Evolutionary conservation across 345 rosid genomes (phyloP), one percentile per base, ranked within the genome.

Genomic region (Populus nigra): DNA sequence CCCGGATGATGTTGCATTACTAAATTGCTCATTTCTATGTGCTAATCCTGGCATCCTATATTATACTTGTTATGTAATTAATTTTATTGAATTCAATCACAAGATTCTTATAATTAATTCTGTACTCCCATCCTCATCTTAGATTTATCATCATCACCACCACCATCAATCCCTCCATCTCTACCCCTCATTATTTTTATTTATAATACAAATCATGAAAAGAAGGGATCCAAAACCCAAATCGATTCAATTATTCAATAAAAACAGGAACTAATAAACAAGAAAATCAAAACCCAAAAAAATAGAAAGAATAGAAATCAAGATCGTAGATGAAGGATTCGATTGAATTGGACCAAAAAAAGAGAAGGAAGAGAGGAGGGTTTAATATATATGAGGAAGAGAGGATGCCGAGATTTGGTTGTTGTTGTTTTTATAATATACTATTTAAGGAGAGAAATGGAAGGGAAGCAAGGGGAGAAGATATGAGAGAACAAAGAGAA

Each of bases 41-140:
- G 93, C 86, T 85, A 92, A 85, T 88, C 94, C 94, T 35, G 97
- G 96, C 96, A 94, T 94, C 83, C 71, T 84, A 41, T 13, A 41
- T n/a, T 69, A 31, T 69, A 38, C 15, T 62, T 31, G 5, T 74
- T 27, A 18, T 73, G 43, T 22, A 35, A 13, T 41, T 11, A 15
- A n/a, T 22, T 17, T 41, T 63, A 39, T 65, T 41, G 23, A 59
- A 59, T 59, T 59, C 16, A 59, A 23, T 59, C 8, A 59, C n/a
- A 59, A 59, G 5, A 59, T 59, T n/a, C 27, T 68, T 68, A 39
- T 36, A 18, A 16, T 13, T 29, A 18, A 29, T n/a, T 33, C 25
- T 53, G 67, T 62, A 31, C 8, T 53, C 57, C 5, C 45, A 72
- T 8, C 47, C 11, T 43, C 1, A 43, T 43, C 47, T 43, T 3